A percentile compares a stretch with the other conserved stretches of the same genome.
phyloP scores from a whole-genome alignment of 768 basidiomycete genomes.

The Leucosporidium yakuticum region DNA sequence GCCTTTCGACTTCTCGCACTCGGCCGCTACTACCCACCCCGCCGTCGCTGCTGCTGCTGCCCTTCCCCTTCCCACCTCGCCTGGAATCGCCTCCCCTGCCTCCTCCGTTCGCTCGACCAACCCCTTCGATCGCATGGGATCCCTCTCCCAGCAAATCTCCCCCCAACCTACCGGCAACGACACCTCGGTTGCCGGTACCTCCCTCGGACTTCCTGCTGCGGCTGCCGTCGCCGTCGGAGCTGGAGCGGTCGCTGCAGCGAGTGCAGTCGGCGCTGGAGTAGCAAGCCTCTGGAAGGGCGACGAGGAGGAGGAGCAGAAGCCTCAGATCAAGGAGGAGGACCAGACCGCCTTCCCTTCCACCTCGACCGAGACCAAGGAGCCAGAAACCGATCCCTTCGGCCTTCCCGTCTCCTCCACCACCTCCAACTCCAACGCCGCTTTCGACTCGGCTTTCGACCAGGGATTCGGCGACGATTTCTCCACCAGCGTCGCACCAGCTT shows the following conservation, averaged over 20 bases:
- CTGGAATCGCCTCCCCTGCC: constrained; percentile 17
- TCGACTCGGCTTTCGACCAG: constrained; percentile 41
- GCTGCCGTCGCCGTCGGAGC: constrained; percentile 23
- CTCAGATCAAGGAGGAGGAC: constrained; percentile 46
- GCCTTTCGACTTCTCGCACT: not conserved
- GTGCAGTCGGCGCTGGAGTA: constrained; percentile 11
- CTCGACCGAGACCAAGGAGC: constrained; percentile 37
- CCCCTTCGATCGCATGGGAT: constrained; percentile 35
- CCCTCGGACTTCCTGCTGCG: constrained; percentile 3
- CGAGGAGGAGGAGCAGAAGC: constrained; percentile 57
- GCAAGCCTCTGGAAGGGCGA: constrained; percentile 31
- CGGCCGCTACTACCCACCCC: not conserved
- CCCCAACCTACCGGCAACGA: constrained; percentile 6
- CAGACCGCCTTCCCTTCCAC: constrained; percentile 32
- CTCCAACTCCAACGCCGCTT: constrained; percentile 13
- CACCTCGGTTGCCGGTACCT: not conserved
- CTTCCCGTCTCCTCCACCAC: not conserved
- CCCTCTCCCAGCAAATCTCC: constrained; percentile 7
- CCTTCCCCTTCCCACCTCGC: constrained; percentile 17
- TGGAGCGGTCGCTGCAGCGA: constrained; percentile 20
- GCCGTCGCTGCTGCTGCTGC: constrained; percentile 8
- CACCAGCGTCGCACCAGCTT: not conserved
- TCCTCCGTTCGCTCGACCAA: constrained; percentile 23
- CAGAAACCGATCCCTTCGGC: constrained; percentile 33
- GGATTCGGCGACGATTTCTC: constrained; percentile 30